phyloP scores from a whole-genome alignment of 495 filamentous ascomycete species.

The Neurospora cerealis region DNA sequence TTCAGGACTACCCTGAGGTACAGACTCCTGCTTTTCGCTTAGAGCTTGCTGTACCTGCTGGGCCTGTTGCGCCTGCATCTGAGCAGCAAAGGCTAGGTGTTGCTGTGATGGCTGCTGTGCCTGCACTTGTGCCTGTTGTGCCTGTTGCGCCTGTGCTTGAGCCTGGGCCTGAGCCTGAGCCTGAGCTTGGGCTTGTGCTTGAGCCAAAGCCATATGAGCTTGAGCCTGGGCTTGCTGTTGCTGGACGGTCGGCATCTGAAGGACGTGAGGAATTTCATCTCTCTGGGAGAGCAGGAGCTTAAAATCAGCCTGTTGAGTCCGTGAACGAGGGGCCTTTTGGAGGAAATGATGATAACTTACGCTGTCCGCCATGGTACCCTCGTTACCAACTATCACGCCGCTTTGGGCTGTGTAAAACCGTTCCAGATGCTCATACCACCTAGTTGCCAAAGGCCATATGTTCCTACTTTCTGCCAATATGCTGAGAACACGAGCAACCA shows the following conservation, averaged over 20 bases:
- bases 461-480: conserved; percentile 32
- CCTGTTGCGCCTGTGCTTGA: neutral
- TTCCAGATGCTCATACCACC: conserved; percentile 34
- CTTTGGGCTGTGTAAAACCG: conserved; percentile 30
- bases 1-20: neutral
- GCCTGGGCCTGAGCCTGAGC: neutral
- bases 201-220: neutral
- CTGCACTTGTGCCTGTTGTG: neutral
- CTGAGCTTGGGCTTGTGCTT: neutral
- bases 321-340: neutral
- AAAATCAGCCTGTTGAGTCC: neutral
- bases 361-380: conserved; percentile 39
- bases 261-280: conserved; percentile 23
- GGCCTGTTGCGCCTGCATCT: neutral
- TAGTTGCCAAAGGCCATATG: conserved; percentile 35
- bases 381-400: conserved; percentile 18
- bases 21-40: conserved; percentile 1
- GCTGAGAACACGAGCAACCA: conserved; percentile 28
- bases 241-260: conserved; percentile 12
- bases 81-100: neutral
- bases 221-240: conserved; percentile 3
- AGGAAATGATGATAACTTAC: conserved; percentile 14
- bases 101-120: neutral
- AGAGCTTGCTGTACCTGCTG: neutral
- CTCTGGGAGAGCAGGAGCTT: conserved; percentile 7